Evolutionary conservation across 345 rosid genomes (phyloP), one percentile per base, ranked within the genome.

Genomic region (Atalantia buxifolia): DNA sequence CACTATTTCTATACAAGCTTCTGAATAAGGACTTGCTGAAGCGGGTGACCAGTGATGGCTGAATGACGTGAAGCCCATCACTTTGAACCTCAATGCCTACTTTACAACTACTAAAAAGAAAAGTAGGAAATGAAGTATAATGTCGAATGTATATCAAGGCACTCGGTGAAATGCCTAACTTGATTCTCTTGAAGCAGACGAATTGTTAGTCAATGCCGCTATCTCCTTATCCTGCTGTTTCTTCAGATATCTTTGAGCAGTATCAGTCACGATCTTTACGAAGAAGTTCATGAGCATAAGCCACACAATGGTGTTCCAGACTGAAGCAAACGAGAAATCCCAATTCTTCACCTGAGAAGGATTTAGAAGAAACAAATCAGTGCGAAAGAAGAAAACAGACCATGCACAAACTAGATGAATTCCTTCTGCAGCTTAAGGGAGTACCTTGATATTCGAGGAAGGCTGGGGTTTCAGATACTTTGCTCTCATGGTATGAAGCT

Each of bases 291-390:
- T 63, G 40, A 96, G 97, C 98, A 96, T 91, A 66, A 96, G 97
- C 98, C 98, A 96, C 30, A 96, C 98, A n/a, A 94, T 65, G 9
- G 96, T 88, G 72, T 92, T 94, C 99, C 99, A 96, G 57, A 96
- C 70, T 1, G 92, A 79, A 27, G 97, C 87, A 79, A 92, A 89
- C 9, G 99, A 96, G 59, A 96, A 81, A 64, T 89, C 94, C 97
- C 97, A 94, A 48, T 83, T 92, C 53, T 92, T 92, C 76, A 80
- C 93, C 98, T 90, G 92, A 18, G 42, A 48, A 61, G 50, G 59
- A 75, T 73, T 6, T 22, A 2, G 35, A 27, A 80, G 10, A 14
- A 57, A 57, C 59, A 12, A n/a, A 13, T 22, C 61, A 21, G 53
- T 33, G 28, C 14, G 66, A 76, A 19, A 30, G 18, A 48, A 40